Conservation (phyloP, 2,329 filamentous ascomycete species). For the Alternaria tenuissima region DNA sequence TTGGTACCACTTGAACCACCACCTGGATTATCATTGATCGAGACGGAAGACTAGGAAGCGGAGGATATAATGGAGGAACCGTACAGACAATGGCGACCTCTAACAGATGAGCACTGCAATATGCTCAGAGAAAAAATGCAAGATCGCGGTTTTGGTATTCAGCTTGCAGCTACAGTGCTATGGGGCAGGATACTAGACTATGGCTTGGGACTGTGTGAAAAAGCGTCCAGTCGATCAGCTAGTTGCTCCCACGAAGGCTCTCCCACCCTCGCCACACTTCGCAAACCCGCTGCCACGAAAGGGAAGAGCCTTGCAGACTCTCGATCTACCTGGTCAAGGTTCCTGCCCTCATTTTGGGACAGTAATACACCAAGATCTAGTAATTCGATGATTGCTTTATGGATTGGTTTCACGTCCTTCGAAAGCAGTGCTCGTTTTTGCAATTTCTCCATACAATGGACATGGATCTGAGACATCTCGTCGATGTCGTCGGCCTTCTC, state of each 20-base stretch:
- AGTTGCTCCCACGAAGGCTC: constrained; percentile 80
- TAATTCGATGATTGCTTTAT: constrained; percentile 75
- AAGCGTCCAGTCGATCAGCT: constrained; percentile 75
- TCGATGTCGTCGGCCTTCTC: constrained; percentile 75
- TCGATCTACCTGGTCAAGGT: constrained; percentile 56
- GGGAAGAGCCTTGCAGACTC: constrained; percentile 72
- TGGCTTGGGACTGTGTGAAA: neutral
- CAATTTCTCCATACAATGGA: constrained; percentile 68
- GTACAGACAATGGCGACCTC: neutral
- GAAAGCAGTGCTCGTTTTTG: constrained; percentile 75
- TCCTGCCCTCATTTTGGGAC: constrained; percentile 64
- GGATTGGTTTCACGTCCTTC: constrained; percentile 72
- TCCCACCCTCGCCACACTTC: constrained; percentile 77
- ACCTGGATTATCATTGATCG: neutral
- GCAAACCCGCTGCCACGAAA: constrained; percentile 77
- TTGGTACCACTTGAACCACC: neutral
- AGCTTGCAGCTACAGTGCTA: neutral
- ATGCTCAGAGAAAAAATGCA: neutral
- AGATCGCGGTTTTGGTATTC: neutral
- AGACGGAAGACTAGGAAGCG: neutral
- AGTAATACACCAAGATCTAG: constrained; percentile 78
- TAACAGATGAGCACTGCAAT: neutral
- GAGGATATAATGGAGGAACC: neutral
- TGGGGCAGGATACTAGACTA: neutral
- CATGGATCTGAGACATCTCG: constrained; percentile 77